Evolutionary conservation across 768 basidiomycete species (phyloP).

Genomic region (Hypholoma fasciculare): DNA sequence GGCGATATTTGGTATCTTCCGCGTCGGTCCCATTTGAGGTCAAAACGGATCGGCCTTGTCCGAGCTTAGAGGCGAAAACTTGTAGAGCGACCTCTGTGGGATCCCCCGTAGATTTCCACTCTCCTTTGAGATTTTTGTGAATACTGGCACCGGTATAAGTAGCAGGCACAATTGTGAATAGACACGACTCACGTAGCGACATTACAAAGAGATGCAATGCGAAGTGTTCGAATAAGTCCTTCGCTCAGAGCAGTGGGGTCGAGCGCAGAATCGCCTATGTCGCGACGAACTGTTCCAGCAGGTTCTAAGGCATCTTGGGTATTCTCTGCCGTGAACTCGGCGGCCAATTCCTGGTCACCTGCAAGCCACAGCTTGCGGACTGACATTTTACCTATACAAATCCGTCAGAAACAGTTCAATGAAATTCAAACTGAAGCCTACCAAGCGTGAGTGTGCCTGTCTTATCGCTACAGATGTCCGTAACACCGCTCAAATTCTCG

Average conservation of each 20-base stretch:
- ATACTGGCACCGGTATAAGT: conserved; percentile 26
- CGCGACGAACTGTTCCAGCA: conserved; percentile 24
- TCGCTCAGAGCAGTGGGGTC: conserved; percentile 16
- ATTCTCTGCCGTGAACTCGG: conserved; percentile 33
- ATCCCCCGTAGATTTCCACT: conserved; percentile 51
- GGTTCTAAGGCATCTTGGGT: conserved; percentile 33
- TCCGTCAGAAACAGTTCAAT: background rate
- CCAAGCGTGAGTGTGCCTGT: conserved; percentile 59
- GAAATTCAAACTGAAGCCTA: background rate
- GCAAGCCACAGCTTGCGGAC: conserved; percentile 40
- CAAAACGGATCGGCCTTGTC: conserved; percentile 36
- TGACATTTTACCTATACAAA: conserved; percentile 35
- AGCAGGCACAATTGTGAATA: background rate
- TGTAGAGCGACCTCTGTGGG: conserved; percentile 60
- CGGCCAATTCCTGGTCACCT: conserved; percentile 19
- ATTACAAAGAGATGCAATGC: conserved; percentile 36
- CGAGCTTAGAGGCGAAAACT: conserved; percentile 51
- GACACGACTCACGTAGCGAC: conserved; percentile 30
- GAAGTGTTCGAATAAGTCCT: conserved; percentile 28
- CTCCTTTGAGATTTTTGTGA: conserved; percentile 37
- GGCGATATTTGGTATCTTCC: conserved; percentile 15
- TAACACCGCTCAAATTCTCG: conserved; percentile 60
- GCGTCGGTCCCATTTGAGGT: conserved; percentile 22
- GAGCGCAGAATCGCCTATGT: conserved; percentile 20
- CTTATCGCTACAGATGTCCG: conserved; percentile 61